Base-by-base conservation (phyloP, 78 protist species). In the Planoprotostelium fungivorum region DNA sequence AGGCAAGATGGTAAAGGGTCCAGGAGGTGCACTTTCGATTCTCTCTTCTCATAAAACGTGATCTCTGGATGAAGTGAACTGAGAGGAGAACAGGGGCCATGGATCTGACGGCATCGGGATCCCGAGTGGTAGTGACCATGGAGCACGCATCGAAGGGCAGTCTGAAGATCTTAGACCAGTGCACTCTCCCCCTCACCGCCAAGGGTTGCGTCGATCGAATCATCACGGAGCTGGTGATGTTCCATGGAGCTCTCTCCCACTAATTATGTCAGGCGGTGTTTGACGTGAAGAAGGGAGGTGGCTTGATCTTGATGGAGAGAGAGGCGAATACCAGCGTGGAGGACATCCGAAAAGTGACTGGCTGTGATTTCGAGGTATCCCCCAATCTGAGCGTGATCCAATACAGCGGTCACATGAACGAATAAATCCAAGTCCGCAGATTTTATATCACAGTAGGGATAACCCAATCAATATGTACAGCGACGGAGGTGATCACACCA, bases 1-100 rank as follows among this genome's bases (percentile, higher is more conserved):
- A 31, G 94, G 96, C n/a, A 96, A 97, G 88, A 95, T 98, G 98
- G 99, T 98, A 36, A 98, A 98, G 95, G 99, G 99, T 37, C 97
- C 98, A 98, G 99, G 99, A 83, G 99, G 99, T 73, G 73, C 73
- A 51, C 73, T 51, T 25, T 51, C 16, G 31, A 51, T 51, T 5
- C 16, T 16, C 16, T 16, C 5, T 5, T 51, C 16, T 5, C 73
- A 16, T 16, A 51, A 51, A 51, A 51, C 5, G 5, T 16, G 5
- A 51, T 51, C 16, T 51, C 16, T 51, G 73, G 73, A 51, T 25
- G 73, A 5, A n/a, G n/a, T n/a, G 16, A 51, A 51, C 5, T 51
- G 5, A 51, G 16, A 51, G 5, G 5, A 51, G 5, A 16, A 51
- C 73, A 51, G 73, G 73, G 73, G 99, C 99, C 63, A 98, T 98